Percentiles rank a stretch among this genome's conserved stretches.
Evolutionary conservation across 2,329 filamentous ascomycete species (phyloP).

Genomic region (Polychaeton citri): DNA sequence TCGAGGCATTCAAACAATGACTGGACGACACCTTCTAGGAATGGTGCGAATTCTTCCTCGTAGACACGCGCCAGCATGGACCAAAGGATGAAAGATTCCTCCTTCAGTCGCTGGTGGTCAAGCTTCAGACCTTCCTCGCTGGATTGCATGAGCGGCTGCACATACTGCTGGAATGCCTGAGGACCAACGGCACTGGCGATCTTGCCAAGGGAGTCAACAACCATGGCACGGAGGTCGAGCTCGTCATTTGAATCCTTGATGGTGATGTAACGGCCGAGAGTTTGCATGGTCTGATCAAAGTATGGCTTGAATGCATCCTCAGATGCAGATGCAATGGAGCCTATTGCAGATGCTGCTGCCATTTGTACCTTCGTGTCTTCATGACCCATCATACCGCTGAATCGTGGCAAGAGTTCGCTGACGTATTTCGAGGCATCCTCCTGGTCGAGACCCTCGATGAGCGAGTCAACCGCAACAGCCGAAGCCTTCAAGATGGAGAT

Average conservation of each 20-base stretch:
- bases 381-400: constrained; percentile 72
- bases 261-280: constrained; percentile 69
- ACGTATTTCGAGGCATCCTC: constrained; percentile 74
- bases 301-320: constrained; percentile 78
- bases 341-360: constrained; percentile 75
- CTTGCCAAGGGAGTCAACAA: constrained; percentile 85
- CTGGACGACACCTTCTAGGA: constrained; percentile 64
- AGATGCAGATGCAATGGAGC: constrained; percentile 77
- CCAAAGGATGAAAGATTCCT: constrained; percentile 97
- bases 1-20: constrained; percentile 75
- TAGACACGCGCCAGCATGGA: constrained; percentile 90
- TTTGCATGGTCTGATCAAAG: constrained; percentile 80
- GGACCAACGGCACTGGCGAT: constrained; percentile 81
- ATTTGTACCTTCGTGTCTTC: constrained; percentile 83
- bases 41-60: constrained; percentile 66
- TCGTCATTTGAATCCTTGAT: constrained; percentile 86
- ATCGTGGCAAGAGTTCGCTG: constrained; percentile 66
- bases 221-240: constrained; percentile 75
- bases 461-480: constrained; percentile 79
- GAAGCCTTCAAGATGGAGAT: constrained; percentile 78
- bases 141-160: constrained; percentile 77
- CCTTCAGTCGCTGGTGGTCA: constrained; percentile 78
- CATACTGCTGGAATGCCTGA: constrained; percentile 78
- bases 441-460: constrained; percentile 73
- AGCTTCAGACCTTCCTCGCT: constrained; percentile 84